A percentile compares a stretch with the other conserved stretches of the same genome.
These are phyloP conservation scores for Apiospora saccharicola DNA, from an alignment of 2,329 filamentous ascomycete genomes.

Conservation along the genomic window DNA sequence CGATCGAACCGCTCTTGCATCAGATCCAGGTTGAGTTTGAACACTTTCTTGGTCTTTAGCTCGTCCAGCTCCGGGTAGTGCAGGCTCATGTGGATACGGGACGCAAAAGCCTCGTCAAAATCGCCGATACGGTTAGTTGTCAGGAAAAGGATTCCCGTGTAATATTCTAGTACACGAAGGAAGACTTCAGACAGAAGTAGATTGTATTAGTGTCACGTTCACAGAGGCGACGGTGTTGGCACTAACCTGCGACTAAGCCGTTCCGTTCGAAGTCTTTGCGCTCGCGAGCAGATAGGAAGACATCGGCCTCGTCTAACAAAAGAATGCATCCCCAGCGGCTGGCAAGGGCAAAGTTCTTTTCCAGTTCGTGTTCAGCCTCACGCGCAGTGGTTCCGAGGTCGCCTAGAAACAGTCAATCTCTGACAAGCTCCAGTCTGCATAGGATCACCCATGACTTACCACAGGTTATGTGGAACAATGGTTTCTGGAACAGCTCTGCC, in stretches of 20 bases:
- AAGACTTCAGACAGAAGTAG: constrained; percentile 24
- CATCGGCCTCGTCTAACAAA: not conserved
- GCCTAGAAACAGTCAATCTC: not conserved
- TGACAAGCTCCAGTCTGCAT: not conserved
- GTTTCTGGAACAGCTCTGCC: not conserved
- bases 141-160: constrained; percentile 46
- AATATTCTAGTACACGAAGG: constrained; percentile 39
- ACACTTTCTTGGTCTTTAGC: constrained; percentile 11
- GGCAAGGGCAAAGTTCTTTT: not conserved
- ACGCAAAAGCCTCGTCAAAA: constrained; percentile 37
- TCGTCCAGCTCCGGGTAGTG: constrained; percentile 37
- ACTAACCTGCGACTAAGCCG: constrained; percentile 31
- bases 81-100: constrained; percentile 40
- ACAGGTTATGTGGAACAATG: constrained; percentile 1
- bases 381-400: constrained; percentile 19
- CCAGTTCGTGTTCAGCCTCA: not conserved
- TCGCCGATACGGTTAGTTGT: constrained; percentile 45
- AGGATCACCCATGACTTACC: constrained; percentile 26
- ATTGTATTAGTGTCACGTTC: not conserved
- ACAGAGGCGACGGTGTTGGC: not conserved
- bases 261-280: not conserved
- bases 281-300: not conserved
- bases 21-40: constrained; percentile 1
- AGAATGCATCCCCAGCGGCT: constrained; percentile 23
- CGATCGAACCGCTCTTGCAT: constrained; percentile 31